Base-by-base conservation (phyloP, 129 eudicot genomes). In the Lonicera japonica region DNA sequence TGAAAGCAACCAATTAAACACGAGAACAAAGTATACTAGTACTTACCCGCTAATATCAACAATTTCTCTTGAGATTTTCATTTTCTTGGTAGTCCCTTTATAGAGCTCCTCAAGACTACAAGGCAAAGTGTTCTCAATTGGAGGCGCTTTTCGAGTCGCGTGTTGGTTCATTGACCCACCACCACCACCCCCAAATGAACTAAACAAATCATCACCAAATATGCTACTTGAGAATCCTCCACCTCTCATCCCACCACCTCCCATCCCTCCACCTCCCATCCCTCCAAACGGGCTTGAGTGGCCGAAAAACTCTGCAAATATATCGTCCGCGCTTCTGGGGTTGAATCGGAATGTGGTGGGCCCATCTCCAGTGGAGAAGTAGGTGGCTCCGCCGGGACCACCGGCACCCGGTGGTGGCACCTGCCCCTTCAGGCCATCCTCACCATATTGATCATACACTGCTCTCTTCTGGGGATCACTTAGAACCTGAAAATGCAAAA, bases 381-480 rank as follows among this genome's bases (percentile, higher is more conserved):
- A 74, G 12, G 82, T 54, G 69, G 68, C 82, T 11, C 94, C 87
- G 39, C 72, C 84, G 0, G 79, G 79, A 20, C 87, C 95, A 21
- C 77, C 83, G 23, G 89, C 89, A 2, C 50, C 89, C 1, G 95
- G 86, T 18, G 89, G 95, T 39, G 95, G 95, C 55, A 76, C 81
- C 54, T 69, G 74, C 11, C 83, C 85, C 56, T 79, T 82, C 18
- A 86, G 66, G 11, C 95, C 86, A 67, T 86, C 89, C 65, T 82
- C 95, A 23, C 89, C 95, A 16, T 79, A 82, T 36, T 79, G 89
- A 52, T 86, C 95, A 46, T 79, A 86, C 9, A 82, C 78, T 0
- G 84, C 84, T 69, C 86, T 67, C 68, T 86, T 82, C 48, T 82
- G 81, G 0, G 89, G 77, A 75, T 86, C 95, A 69, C 89, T 86